Conservation (phyloP, 495 filamentous ascomycete species). For the Lasiosphaeria hispida region DNA sequence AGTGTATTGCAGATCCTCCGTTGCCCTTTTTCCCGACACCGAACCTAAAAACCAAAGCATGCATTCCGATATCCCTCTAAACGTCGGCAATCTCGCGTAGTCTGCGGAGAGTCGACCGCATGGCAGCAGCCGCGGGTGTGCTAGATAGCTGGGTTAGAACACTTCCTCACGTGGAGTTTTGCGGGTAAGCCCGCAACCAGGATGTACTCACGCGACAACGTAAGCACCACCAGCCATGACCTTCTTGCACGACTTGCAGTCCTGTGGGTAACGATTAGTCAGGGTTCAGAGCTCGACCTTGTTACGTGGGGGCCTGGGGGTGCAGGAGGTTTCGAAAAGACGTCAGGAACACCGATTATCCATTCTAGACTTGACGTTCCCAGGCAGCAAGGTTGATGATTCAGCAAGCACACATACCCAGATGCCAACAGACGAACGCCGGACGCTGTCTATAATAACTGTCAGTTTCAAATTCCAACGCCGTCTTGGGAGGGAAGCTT, state of each 20-base stretch:
- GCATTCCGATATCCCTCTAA: constrained; percentile 47
- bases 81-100: constrained; percentile 98
- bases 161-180: neutral
- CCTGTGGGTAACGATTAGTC: constrained; percentile 22
- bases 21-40: constrained; percentile 42
- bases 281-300: neutral
- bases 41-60: constrained; percentile 33
- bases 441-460: constrained; percentile 61
- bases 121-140: constrained; percentile 92
- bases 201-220: constrained; percentile 81
- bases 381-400: neutral
- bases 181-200: neutral
- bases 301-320: neutral
- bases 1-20: constrained; percentile 33
- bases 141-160: constrained; percentile 47
- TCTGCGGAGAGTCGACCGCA: constrained; percentile 94
- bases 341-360: too few relatives aligned
- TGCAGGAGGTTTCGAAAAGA: neutral
- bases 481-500: too few relatives aligned
- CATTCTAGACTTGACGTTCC: neutral
- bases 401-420: constrained; percentile 55
- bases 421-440: constrained; percentile 89
- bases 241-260: constrained; percentile 91
- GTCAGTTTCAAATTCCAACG: too few relatives aligned
- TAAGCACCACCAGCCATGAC: constrained; percentile 94